Evolutionary conservation across 2,329 filamentous ascomycete species (phyloP).

Genomic region (Bipolaris bicolor): DNA sequence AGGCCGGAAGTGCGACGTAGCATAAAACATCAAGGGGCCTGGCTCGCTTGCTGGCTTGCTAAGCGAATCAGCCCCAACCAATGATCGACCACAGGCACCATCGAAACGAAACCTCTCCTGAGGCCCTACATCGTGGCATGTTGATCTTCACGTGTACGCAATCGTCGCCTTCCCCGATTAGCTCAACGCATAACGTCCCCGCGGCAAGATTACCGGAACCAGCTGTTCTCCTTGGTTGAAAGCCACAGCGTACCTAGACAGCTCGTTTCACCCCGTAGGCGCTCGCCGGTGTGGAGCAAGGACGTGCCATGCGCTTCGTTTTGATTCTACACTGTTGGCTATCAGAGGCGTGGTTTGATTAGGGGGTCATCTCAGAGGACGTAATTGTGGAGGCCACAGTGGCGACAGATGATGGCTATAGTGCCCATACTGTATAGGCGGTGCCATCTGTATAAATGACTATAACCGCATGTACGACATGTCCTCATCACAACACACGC

Average conservation of each 20-base stretch:
- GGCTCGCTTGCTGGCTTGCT: constrained; percentile 28
- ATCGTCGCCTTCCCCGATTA: constrained; percentile 25
- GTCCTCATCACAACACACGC: constrained; percentile 16
- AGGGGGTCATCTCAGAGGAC: too few relatives aligned
- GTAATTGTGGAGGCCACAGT: too few relatives aligned
- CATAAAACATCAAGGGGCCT: constrained; percentile 37
- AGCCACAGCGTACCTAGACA: constrained; percentile 29
- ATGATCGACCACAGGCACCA: constrained; percentile 25
- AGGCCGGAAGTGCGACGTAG: constrained; percentile 34
- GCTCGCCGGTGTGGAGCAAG: constrained; percentile 34
- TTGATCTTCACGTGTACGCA: constrained; percentile 18
- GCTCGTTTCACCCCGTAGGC: constrained; percentile 42
- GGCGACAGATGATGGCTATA: constrained; percentile 4
- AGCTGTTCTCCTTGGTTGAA: constrained; percentile 32
- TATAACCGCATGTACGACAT: constrained; percentile 13
- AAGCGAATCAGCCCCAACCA: constrained; percentile 39
- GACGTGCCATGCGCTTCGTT: too few relatives aligned
- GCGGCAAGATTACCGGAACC: too few relatives aligned
- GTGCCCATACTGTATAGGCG: constrained; percentile 6
- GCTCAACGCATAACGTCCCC: constrained; percentile 28
- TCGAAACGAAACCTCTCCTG: constrained; percentile 38
- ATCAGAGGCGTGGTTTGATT: too few relatives aligned
- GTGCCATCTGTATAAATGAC: constrained; percentile 36
- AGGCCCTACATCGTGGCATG: constrained; percentile 23
- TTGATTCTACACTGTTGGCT: too few relatives aligned